phyloP scores from a whole-genome alignment of 345 rosid species.

The Odontarrhena argentea region DNA sequence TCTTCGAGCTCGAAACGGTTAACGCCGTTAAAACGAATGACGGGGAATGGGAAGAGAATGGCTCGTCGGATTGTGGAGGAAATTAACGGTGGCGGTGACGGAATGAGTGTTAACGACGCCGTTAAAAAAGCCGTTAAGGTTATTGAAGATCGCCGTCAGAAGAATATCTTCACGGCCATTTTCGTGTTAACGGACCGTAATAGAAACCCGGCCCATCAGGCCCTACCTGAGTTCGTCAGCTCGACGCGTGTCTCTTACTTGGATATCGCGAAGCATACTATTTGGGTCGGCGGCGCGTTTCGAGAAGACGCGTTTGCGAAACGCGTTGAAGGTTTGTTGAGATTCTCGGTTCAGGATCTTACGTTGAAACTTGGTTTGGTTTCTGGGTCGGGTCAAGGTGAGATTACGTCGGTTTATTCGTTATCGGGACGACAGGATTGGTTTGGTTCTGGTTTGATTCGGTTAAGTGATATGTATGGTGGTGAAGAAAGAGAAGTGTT shows the following conservation, averaged over 20 bases:
- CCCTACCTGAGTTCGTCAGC: slow-evolving; percentile 43
- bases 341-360: slow-evolving; percentile 64
- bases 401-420: slow-evolving; percentile 65
- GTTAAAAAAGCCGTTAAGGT: slow-evolving; percentile 88
- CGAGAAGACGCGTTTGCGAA: slow-evolving; percentile 53
- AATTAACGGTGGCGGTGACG: slow-evolving; percentile 55
- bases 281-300: slow-evolving; percentile 50
- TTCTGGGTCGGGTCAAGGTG: slow-evolving; percentile 70
- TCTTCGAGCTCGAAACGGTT: slow-evolving; percentile 73
- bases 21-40: slow-evolving; percentile 71
- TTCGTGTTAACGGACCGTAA: slow-evolving; percentile 62
- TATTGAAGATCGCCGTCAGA: slow-evolving; percentile 80
- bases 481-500: slow-evolving; percentile 76
- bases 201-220: slow-evolving; percentile 40
- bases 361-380: slow-evolving; percentile 60
- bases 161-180: slow-evolving; percentile 61
- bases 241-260: slow-evolving; percentile 61
- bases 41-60: slow-evolving; percentile 62
- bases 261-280: slow-evolving; percentile 61
- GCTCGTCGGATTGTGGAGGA: slow-evolving; percentile 74
- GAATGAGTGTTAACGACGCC: slow-evolving; percentile 72
- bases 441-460: slow-evolving; percentile 53
- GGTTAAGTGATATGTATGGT: slow-evolving; percentile 65
- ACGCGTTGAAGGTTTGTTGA: slow-evolving; percentile 47
- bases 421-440: slow-evolving; percentile 51